A percentile compares a stretch with the other conserved stretches of the same genome.
Evolutionary conservation across 495 filamentous ascomycete genomes (phyloP).

Genomic region (Gamarada debralockiae): DNA sequence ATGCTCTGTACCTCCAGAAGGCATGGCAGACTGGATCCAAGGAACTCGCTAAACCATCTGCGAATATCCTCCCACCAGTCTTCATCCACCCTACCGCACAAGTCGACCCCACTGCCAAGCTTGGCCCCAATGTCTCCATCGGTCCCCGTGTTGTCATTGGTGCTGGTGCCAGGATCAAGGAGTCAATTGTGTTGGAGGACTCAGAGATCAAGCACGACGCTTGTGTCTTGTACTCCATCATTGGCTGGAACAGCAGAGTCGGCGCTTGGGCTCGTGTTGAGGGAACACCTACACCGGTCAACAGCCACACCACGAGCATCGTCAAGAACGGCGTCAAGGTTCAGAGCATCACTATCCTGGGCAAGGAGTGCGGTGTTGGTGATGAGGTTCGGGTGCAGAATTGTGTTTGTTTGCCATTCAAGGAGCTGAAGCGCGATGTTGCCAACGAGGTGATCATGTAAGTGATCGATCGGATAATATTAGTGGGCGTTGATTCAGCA

Average conservation of each 20-base stretch:
- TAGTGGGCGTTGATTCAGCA: background rate
- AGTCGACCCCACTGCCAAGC: constrained; percentile 92
- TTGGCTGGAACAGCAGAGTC: constrained; percentile 94
- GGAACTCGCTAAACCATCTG: constrained; percentile 79
- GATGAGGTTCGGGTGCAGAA: constrained; percentile 98
- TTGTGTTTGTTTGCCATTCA: constrained; percentile 96
- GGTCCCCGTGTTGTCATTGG: constrained; percentile 82
- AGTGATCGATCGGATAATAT: background rate
- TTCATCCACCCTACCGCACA: constrained; percentile 95
- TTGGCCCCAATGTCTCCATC: constrained; percentile 95
- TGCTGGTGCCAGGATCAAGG: constrained; percentile 88
- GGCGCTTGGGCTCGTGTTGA: constrained; percentile 98
- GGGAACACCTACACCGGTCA: constrained; percentile 85
- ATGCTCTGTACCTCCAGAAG: constrained; percentile 95
- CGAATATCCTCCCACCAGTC: constrained; percentile 89
- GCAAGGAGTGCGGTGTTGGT: constrained; percentile 91
- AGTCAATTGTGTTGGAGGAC: constrained; percentile 94
- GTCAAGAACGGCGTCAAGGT: constrained; percentile 98
- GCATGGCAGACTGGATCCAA: constrained; percentile 79
- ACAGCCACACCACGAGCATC: constrained; percentile 89
- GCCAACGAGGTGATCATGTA: constrained; percentile 97
- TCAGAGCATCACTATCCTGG: constrained; percentile 96
- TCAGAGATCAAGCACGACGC: constrained; percentile 96
- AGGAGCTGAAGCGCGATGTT: constrained; percentile 96
- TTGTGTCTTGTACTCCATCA: constrained; percentile 93